phyloP scores from a whole-genome alignment of 257 asterid species.

The Przewalskia tangutica region DNA sequence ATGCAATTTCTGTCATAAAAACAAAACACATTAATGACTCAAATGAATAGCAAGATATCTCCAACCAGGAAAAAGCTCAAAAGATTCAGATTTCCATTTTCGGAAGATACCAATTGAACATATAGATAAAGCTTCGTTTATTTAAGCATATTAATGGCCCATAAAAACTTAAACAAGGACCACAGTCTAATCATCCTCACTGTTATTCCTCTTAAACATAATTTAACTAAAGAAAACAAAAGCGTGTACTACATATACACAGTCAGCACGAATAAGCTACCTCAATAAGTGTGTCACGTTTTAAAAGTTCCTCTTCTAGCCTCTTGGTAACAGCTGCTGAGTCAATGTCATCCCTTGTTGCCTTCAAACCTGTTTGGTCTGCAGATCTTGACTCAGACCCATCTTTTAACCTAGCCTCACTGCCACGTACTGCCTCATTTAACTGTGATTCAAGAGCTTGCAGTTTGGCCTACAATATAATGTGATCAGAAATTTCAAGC shows the following conservation, averaged over 20 bases:
- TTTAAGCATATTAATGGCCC: neutral
- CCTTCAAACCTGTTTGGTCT: conserved; percentile 29
- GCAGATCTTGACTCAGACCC: conserved; percentile 36
- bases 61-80: neutral
- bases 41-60: neutral
- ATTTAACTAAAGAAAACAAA: neutral
- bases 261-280: conserved; percentile 21
- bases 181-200: neutral
- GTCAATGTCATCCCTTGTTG: conserved; percentile 46
- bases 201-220: neutral
- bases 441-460: conserved; percentile 60
- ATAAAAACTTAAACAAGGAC: neutral
- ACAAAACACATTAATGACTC: too few species aligned
- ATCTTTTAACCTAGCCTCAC: conserved; percentile 35
- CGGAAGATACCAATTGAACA: neutral
- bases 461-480: conserved; percentile 50
- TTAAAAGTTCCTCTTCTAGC: conserved; percentile 94
- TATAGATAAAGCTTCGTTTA: neutral
- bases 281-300: conserved; percentile 97
- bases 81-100: neutral
- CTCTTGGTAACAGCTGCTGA: conserved; percentile 76
- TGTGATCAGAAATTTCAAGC: neutral
- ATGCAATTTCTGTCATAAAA: too few species aligned
- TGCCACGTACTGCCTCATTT: conserved; percentile 50
- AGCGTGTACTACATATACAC: neutral